Base-by-base conservation (phyloP, 495 filamentous ascomycete genomes). In the Penicillium lagena region DNA sequence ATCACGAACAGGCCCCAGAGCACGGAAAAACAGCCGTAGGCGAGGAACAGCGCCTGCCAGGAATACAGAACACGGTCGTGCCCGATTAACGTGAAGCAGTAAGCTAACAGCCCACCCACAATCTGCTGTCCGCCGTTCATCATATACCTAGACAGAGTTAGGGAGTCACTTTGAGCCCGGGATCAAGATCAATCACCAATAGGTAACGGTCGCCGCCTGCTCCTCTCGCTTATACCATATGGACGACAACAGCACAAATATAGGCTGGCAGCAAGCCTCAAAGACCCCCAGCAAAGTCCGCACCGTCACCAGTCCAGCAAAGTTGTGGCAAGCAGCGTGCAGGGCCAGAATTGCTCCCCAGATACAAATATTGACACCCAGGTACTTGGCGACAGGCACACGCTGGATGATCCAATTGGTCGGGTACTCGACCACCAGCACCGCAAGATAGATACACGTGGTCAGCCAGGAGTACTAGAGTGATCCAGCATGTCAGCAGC, bases 181-280 rank as follows among this genome's bases (percentile, higher is more conserved):
- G 1, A 33, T 5, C 9, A 6, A 9, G n/a, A n/a, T 33, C 2
- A n/a, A 1, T n/a, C 5, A 72, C 76, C 80, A 83, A 53, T 78
- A 80, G 0, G 75, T 75, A 4, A 81, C 75, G 3, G 70, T 69
- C 1, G 64, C 53, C 1, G 77, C 70, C 60, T 82, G 79, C 43
- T 83, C 78, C 35, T 76, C 67, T 7, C 78, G 76, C 31, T 67
- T 73, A 55, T 81, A 83, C 79, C 80, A 83, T 67, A 80, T 81
- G n/a, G 72, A 62, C 0, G 75, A 77, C 17, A 83, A 58, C 29
- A 81, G 61, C 28, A 81, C 17, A 29, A 57, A 50, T 14, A 34
- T 66, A 0, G 76, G 77, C 43, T 77, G 69, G 48, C 69, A 76
- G 41, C 66, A 71, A 29, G 79, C 79, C 46, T 83, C 80, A 47